phyloP scores from a whole-genome alignment of 2,329 filamentous ascomycete species.

The Colletotrichum chlorophyti region DNA sequence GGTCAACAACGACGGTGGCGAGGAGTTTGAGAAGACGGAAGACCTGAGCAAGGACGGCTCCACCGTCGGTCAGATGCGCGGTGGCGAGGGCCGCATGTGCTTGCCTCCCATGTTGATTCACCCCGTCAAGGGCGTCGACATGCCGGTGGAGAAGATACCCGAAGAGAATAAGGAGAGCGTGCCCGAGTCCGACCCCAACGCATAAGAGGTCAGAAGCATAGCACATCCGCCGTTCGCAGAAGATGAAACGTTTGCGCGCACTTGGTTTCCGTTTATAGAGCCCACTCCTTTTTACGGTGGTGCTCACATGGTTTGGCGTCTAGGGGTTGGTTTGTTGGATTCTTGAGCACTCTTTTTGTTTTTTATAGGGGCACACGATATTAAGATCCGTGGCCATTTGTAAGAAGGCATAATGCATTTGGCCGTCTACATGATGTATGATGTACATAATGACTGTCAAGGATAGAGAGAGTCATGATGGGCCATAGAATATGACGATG shows the following conservation, averaged over 20 bases:
- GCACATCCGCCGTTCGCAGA: too few species aligned
- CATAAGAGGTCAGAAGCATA: conserved; percentile 35
- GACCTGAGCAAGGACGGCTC: conserved; percentile 58
- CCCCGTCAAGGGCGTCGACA: conserved; percentile 80
- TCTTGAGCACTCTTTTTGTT: conserved; percentile 1
- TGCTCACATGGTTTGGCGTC: conserved; percentile 25
- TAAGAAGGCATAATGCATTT: conserved; percentile 24
- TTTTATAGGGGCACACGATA: conserved; percentile 12
- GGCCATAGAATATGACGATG: conserved; percentile 5
- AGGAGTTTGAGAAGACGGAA: conserved; percentile 72
- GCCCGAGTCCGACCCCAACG: conserved; percentile 58
- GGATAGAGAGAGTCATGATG: conserved; percentile 26
- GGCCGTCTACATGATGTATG: conserved; percentile 26
- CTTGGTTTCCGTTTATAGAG: not conserved
- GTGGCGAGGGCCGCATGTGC: conserved; percentile 87
- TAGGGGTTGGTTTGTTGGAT: conserved; percentile 26
- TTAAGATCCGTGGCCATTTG: conserved; percentile 11
- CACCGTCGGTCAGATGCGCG: conserved; percentile 60
- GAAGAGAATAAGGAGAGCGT: conserved; percentile 49
- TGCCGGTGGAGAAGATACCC: conserved; percentile 66
- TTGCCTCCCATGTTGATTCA: conserved; percentile 88
- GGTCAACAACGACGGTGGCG: conserved; percentile 80
- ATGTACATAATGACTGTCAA: conserved; percentile 28
- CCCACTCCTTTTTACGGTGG: conserved; percentile 9
- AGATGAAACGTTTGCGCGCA: conserved; percentile 10